A percentile compares a stretch with the other conserved stretches of the same genome.
Conservation (phyloP, 2,329 filamentous ascomycete genomes). For the Alternaria novae-zelandiae region DNA sequence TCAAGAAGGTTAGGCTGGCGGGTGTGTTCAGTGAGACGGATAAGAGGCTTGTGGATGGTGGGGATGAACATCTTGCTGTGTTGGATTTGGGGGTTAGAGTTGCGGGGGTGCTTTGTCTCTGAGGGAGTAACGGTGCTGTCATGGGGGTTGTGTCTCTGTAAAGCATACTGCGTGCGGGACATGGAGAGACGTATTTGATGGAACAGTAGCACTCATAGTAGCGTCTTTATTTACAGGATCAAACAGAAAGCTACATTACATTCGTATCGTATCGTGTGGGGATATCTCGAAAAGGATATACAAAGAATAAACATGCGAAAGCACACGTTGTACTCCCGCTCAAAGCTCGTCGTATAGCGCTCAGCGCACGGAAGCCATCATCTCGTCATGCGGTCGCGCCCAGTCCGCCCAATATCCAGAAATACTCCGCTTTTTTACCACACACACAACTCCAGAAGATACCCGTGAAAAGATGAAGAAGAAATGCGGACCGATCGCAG, state of each 20-base stretch:
- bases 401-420: background rate
- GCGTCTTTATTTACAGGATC: background rate
- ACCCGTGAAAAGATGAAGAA: background rate
- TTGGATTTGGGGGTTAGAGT: conserved; percentile 84
- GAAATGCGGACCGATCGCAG: background rate
- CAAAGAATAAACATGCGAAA: background rate
- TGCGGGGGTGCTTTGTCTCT: conserved; percentile 70
- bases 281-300: conserved; percentile 9
- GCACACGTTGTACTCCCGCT: background rate
- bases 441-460: background rate
- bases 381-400: background rate
- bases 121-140: background rate
- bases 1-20: conserved; percentile 89
- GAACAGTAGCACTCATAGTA: background rate
- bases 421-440: background rate
- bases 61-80: conserved; percentile 92
- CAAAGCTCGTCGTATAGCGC: too few relatives aligned
- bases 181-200: background rate
- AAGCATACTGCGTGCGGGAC: background rate
- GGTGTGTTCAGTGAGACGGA: conserved; percentile 91
- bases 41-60: conserved; percentile 91
- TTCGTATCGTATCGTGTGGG: background rate
- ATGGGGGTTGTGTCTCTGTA: background rate
- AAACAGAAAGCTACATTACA: background rate
- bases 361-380: background rate